Evolutionary conservation across 768 basidiomycete genomes (phyloP), one percentile per base, ranked within the genome.

Genomic region (Ramaria rubella): DNA sequence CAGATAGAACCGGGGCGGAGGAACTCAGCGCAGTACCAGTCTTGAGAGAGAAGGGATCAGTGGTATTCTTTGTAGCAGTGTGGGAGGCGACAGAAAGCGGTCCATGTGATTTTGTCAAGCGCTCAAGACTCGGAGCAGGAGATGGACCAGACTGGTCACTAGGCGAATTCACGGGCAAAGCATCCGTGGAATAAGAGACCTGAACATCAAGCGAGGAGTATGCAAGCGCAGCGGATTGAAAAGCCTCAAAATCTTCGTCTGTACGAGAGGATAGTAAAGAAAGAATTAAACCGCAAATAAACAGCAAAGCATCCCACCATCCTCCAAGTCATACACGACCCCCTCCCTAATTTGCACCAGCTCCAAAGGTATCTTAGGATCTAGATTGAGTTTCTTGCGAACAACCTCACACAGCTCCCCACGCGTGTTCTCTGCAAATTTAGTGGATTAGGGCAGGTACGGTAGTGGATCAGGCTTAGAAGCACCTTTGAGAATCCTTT

Each of bases 241-340:
- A 87, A 1, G 87, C 87, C 53, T 85, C 83, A 60, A 89, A 90
- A 67, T 91, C 89, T 36, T 86, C 88, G 43, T 88, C 89, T 91
- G 60, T 21, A 33, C 33, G n/a, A 40, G 26, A 15, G 5, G 36
- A 34, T 15, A 33, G 21, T 27, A 26, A n/a, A 30, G 9, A 60
- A 40, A 52, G 23, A 38, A 57, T 51, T 14, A 57, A 48, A 38
- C 38, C 33, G 45, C 36, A 54, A 19, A n/a, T 51, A 56, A 49
- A 44, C 21, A 23, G 7, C 38, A 19, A 27, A 33, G 31, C 45
- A 44, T 36, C 75, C 59, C 62, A 88, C 90, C 86, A 65, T 91
- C 88, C 33, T 87, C 87, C n/a, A 92, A 74, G 65, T 86, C 86
- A 23, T 90, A 76, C 14, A 67, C 64, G 57, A 70, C 71, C 7